A percentile compares a stretch with the other conserved stretches of the same genome.
These are phyloP conservation scores for Spathaspora boniae DNA, from an alignment of 805 yeast genomes.

Conservation along the genomic window DNA sequence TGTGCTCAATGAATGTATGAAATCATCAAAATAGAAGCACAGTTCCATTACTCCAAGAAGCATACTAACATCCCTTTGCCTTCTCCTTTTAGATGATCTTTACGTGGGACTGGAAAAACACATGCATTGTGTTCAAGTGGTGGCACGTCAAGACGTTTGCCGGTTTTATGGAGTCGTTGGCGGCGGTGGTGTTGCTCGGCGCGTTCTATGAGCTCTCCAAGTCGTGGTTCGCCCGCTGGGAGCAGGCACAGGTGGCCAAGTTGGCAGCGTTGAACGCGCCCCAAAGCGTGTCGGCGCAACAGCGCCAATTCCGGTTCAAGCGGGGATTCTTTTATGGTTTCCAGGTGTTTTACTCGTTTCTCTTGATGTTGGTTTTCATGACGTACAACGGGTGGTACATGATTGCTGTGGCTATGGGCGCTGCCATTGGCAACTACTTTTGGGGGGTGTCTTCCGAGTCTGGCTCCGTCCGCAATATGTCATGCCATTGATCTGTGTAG, in stretches of 20 bases:
- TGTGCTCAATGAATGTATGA: constrained; percentile 54
- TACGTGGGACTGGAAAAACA: constrained; percentile 72
- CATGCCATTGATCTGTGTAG: constrained; percentile 27
- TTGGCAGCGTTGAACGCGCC: constrained; percentile 9
- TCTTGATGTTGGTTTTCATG: constrained; percentile 81
- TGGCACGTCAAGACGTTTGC: constrained; percentile 65
- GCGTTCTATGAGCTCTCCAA: constrained; percentile 62
- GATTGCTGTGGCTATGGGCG: constrained; percentile 71
- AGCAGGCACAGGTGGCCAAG: constrained; percentile 25
- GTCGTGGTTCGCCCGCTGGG: constrained; percentile 26
- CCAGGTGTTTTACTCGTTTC: constrained; percentile 67
- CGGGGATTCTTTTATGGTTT: constrained; percentile 52
- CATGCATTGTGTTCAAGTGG: constrained; percentile 73
- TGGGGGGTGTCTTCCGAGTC: constrained; percentile 41
- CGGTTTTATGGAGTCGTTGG: constrained; percentile 51
- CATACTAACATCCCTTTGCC: constrained; percentile 1
- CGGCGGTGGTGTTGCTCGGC: constrained; percentile 46
- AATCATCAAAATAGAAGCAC: neutral
- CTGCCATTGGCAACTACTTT: constrained; percentile 60
- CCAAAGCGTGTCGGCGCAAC: constrained; percentile 7
- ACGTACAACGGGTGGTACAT: constrained; percentile 84
- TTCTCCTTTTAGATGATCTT: constrained; percentile 57
- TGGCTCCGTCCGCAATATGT: constrained; percentile 19
- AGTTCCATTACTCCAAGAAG: neutral
- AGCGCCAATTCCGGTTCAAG: constrained; percentile 19